These are phyloP conservation scores for Pholiota molesta DNA, from an alignment of 768 basidiomycete genomes.

Conservation along the genomic window DNA sequence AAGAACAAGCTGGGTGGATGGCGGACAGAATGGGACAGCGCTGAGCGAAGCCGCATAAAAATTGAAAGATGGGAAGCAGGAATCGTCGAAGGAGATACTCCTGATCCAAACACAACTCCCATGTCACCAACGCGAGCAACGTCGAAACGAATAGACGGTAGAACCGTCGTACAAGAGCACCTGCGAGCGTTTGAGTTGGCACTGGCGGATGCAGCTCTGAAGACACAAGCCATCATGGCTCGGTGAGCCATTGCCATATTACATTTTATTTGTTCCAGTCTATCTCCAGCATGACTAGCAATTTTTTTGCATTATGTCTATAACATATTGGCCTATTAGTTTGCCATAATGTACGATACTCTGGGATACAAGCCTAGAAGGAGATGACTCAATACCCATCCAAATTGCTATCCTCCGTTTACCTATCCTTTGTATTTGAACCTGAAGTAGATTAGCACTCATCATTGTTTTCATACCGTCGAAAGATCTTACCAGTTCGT, in stretches of 20 bases:
- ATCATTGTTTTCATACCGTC: conserved; percentile 13
- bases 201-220: conserved; percentile 69
- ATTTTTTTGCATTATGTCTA: conserved; percentile 25
- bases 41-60: conserved; percentile 73
- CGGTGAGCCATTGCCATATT: conserved; percentile 40
- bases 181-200: conserved; percentile 74
- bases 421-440: conserved; percentile 61
- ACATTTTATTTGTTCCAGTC: conserved; percentile 11
- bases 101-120: conserved; percentile 25
- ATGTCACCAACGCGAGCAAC: conserved; percentile 32
- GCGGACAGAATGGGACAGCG: conserved; percentile 83
- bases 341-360: conserved; percentile 32
- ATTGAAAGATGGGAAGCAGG: conserved; percentile 86
- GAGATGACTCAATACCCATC: conserved; percentile 24
- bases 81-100: conserved; percentile 43
- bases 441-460: conserved; percentile 38
- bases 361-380: conserved; percentile 29
- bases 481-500: conserved; percentile 46
- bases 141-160: conserved; percentile 62
- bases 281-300: conserved; percentile 5
- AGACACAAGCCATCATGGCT: conserved; percentile 85
- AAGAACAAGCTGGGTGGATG: conserved; percentile 84
- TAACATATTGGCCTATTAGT: conserved; percentile 34
- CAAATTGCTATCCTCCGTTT: conserved; percentile 20
- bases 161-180: conserved; percentile 77